Evolutionary conservation across 768 basidiomycete species (phyloP).

Genomic region (Hebeloma cylindrosporum): DNA sequence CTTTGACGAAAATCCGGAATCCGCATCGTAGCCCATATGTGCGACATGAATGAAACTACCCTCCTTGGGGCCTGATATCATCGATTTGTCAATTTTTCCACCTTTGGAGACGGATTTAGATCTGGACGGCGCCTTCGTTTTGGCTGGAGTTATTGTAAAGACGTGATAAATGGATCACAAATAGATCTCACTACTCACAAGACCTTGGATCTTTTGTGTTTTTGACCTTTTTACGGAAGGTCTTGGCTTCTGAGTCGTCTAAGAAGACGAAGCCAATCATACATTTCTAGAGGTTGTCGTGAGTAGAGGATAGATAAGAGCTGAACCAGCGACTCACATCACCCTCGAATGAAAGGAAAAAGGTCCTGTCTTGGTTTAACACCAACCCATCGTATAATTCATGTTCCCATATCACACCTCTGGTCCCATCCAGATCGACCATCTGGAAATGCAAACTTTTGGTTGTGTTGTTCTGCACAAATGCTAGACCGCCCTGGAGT

Average conservation of each 20-base stretch:
- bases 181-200: slow-evolving; percentile 46
- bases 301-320: slow-evolving; percentile 8
- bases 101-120: slow-evolving; percentile 60
- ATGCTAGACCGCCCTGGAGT: slow-evolving; percentile 80
- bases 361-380: slow-evolving; percentile 80
- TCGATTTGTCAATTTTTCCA: slow-evolving; percentile 88
- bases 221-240: slow-evolving; percentile 83
- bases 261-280: slow-evolving; percentile 92
- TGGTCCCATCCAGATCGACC: slow-evolving; percentile 80
- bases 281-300: slow-evolving; percentile 59
- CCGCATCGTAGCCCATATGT: slow-evolving; percentile 91
- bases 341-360: slow-evolving; percentile 90
- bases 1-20: slow-evolving; percentile 81
- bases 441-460: slow-evolving; percentile 67
- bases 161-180: background rate
- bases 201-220: slow-evolving; percentile 59
- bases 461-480: slow-evolving; percentile 60
- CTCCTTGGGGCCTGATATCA: slow-evolving; percentile 80
- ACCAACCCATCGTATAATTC: slow-evolving; percentile 84
- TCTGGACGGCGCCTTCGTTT: slow-evolving; percentile 55
- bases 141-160: slow-evolving; percentile 35
- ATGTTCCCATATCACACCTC: slow-evolving; percentile 92
- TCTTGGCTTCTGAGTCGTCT: slow-evolving; percentile 80
- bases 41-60: slow-evolving; percentile 88
- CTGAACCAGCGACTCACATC: slow-evolving; percentile 66